These are phyloP conservation scores for Wickerhamomyces sp. DNA, from an alignment of 1,139 yeast species.

Conservation along the genomic window DNA sequence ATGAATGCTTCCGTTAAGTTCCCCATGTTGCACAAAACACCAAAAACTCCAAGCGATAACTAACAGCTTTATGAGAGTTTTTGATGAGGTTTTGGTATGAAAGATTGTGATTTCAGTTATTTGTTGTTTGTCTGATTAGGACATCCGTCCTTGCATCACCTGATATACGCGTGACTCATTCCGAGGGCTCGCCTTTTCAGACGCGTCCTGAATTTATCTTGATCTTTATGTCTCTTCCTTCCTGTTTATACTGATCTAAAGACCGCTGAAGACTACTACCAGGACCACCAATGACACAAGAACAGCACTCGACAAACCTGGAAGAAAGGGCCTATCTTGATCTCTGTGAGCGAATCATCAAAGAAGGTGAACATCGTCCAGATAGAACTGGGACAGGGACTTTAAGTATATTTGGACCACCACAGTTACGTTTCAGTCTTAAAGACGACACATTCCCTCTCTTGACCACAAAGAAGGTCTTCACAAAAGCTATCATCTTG, in stretches of 20 bases:
- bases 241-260: not conserved
- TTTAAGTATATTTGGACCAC: conserved; percentile 85
- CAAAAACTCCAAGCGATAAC: not conserved
- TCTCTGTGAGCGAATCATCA: conserved; percentile 69
- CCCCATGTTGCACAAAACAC: conserved; percentile 33
- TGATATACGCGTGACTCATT: not conserved
- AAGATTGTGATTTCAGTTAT: no score
- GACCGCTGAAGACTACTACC: not conserved
- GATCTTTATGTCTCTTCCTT: not conserved
- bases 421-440: conserved; percentile 81
- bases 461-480: conserved; percentile 88
- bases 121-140: no score
- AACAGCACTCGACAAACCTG: conserved; percentile 24
- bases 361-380: conserved; percentile 83
- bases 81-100: no score
- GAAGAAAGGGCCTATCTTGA: conserved; percentile 88
- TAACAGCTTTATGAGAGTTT: not conserved
- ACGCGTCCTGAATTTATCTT: not conserved
- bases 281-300: conserved; percentile 11
- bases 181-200: not conserved
- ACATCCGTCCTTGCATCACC: no score
- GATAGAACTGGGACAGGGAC: conserved; percentile 99
- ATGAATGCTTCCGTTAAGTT: conserved; percentile 49
- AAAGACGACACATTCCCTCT: conserved; percentile 74
- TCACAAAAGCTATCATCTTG: conserved; percentile 80